Evolutionary conservation across 2,329 filamentous ascomycete genomes (phyloP), one percentile per base, ranked within the genome.

Genomic region (Sporothrix luriei): DNA sequence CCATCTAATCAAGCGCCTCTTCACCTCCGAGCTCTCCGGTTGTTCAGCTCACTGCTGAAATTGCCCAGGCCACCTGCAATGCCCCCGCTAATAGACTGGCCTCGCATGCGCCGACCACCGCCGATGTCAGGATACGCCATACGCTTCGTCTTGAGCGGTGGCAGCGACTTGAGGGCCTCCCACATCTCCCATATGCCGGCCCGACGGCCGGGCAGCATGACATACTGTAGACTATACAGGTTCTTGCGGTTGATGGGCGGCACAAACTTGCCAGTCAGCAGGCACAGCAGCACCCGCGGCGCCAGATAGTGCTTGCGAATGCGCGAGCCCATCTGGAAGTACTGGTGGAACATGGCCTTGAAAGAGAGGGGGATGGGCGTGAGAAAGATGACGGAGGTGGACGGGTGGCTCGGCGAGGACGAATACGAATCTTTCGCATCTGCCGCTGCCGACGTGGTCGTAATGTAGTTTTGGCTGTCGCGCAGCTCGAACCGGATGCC

Each of bases 241-340:
- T 95, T 96, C 77, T 94, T 94, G 67, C 96, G 88, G 77, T 97
- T 94, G 64, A 99, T 96, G 0, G 96, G 94, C 14, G 94, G 95
- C 1, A 98, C 93, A 74, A 97, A 97, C 72, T 91, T 91, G 70
- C 95, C 95, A 0, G 93, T 97, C 29, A 94, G 83, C 1, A 99
- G 88, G 75, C 93, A 95, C 51, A 97, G 84, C 62, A 98, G 87
- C 24, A 99, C 96, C 16, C 90, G 87, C 0, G 93, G 93, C 0
- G 93, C 94, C 55, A 98, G 85, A 78, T 99, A 99, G 80, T 99
- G 95, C 78, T 97, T 97, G 70, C 93, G 90, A 72, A 99, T 92
- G 62, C 95, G 92, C 73, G 92, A 88, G 38, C 91, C 93, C 76
- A 99, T 92, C 78, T 97, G 93, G 77, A 96, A 97, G 80, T 99